Evolutionary conservation across 208 protist species (phyloP), one percentile per base, ranked within the genome.

Genomic region (Naegleria gruberi): DNA sequence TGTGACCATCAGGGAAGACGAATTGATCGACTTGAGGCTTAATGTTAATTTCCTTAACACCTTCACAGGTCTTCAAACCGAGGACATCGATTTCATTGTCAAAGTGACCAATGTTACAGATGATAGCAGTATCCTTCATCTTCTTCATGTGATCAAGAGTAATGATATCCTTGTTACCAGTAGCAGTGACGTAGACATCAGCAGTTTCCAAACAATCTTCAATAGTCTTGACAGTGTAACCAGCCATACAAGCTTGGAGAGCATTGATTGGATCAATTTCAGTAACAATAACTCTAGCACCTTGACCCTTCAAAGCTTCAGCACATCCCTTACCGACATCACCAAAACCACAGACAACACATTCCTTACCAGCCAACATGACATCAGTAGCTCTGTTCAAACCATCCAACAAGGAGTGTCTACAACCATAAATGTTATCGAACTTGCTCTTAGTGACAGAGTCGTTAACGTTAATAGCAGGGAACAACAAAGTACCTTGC

Each of bases 41-140:
- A 93, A 99, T 98, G 94, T 99, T 98, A 89, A 97, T 95, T 91
- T 95, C 94, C 90, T 95, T 94, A 91, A 97, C 96, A 81, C 96
- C 97, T 92, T 97, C 95, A 42, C 90, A 92, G 91, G 97, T 94
- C 44, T 95, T 93, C 57, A 99, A 95, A 94, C 95, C 98, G 65
- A 92, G 94, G 87, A 99, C 97, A 94, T 99, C 97, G 92, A 99
- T 99, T 96, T 99, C 99, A 91, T 98, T 98, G 96, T 99, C 98
- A 92, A 99, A 99, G 95, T 99, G 99, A 91, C 99, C 99, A 95
- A 99, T 99, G 97, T 99, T 99, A 95, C 98, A 99, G 87, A 99
- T 97, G 93, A 99, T 99, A 89, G 97, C 97, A 94, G 99, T 97
- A 91, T 99, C 96, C 92, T 97, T 98, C 99, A 99, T 99, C 89